Conservation (phyloP, 805 yeast species). For the Lachancea sp. region DNA sequence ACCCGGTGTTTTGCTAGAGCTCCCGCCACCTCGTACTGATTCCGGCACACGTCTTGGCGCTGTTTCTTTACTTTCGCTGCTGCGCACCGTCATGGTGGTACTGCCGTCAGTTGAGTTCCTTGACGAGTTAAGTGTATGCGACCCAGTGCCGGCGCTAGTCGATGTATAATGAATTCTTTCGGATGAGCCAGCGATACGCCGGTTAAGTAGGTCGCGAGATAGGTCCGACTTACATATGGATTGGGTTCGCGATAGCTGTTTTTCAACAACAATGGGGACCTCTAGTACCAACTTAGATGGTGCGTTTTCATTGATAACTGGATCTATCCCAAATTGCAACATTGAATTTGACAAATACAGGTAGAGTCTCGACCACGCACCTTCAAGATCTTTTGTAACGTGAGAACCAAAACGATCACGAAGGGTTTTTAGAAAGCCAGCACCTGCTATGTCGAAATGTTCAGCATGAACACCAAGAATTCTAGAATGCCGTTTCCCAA, state of each 20-base stretch:
- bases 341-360: slow-evolving; percentile 62
- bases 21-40: slow-evolving; percentile 2
- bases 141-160: not conserved
- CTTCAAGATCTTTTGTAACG: slow-evolving; percentile 55
- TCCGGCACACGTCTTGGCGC: not conserved
- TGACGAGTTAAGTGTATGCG: not conserved
- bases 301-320: slow-evolving; percentile 18
- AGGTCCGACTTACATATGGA: not conserved
- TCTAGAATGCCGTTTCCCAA: slow-evolving; percentile 72
- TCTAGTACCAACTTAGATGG: not conserved
- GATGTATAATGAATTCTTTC: not conserved
- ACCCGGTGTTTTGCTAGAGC: not conserved
- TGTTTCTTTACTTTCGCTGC: not conserved
- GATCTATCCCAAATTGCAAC: slow-evolving; percentile 43
- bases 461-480: slow-evolving; percentile 65
- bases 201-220: too few relatives aligned
- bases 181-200: not conserved
- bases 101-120: not conserved
- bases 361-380: slow-evolving; percentile 65
- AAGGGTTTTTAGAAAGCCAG: slow-evolving; percentile 60
- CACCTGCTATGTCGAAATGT: slow-evolving; percentile 67
- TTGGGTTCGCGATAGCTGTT: not conserved
- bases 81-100: not conserved
- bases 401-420: slow-evolving; percentile 50
- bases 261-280: not conserved